Conservation (phyloP, 495 filamentous ascomycete species). For the Opeltia flavorubescens region DNA sequence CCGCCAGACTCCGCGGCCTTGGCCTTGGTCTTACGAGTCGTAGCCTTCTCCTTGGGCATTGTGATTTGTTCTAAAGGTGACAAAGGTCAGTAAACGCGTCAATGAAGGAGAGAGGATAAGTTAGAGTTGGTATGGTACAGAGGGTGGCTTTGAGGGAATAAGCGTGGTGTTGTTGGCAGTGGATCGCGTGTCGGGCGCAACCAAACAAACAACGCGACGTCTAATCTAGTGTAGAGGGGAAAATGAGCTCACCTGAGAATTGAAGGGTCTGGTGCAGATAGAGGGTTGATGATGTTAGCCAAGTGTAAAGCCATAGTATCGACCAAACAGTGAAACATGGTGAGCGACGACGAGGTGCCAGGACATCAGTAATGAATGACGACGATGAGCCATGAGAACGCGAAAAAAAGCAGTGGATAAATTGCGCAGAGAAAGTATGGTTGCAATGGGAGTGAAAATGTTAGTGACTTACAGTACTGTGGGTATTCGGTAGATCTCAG, state of each 20-base stretch:
- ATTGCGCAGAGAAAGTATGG: conserved; percentile 8
- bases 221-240: background rate
- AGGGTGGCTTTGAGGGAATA: conserved; percentile 14
- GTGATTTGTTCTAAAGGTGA: conserved; percentile 21
- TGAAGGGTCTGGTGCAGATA: background rate
- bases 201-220: conserved; percentile 4
- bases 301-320: conserved; percentile 2
- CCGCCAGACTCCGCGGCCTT: conserved; percentile 26
- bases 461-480: conserved; percentile 19
- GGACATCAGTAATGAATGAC: conserved; percentile 19
- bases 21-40: conserved; percentile 40
- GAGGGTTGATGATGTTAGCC: conserved; percentile 5
- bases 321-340: conserved; percentile 7
- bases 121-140: conserved; percentile 10
- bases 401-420: conserved; percentile 11
- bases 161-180: conserved; percentile 1
- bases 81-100: conserved; percentile 8
- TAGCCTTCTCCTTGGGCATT: conserved; percentile 63
- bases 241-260: background rate
- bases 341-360: conserved; percentile 19
- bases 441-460: conserved; percentile 8
- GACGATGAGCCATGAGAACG: conserved; percentile 12
- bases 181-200: conserved; percentile 1
- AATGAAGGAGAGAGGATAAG: conserved; percentile 1
- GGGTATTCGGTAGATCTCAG: conserved; percentile 12